phyloP scores from a whole-genome alignment of 768 basidiomycete species.

The Hysterangium stoloniferum region DNA sequence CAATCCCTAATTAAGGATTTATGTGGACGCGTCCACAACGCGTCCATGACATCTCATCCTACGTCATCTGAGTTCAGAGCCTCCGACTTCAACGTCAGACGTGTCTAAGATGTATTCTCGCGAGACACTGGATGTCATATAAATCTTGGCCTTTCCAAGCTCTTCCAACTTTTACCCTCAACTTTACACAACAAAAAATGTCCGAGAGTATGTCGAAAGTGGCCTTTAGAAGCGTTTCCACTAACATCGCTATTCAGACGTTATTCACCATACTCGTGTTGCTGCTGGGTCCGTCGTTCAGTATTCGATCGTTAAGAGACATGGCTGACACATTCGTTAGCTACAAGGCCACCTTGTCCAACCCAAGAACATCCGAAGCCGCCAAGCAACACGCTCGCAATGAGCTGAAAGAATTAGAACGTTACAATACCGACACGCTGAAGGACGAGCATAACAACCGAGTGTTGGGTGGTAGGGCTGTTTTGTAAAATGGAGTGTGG shows the following conservation, averaged over 20 bases:
- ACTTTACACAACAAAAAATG: too few relatives aligned
- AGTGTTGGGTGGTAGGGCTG: constrained; percentile 7
- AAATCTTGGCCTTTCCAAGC: too few relatives aligned
- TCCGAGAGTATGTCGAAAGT: too few relatives aligned
- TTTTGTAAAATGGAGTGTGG: not conserved
- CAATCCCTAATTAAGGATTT: too few relatives aligned
- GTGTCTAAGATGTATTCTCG: too few relatives aligned
- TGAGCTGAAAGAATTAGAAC: constrained; percentile 29
- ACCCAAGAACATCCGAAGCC: constrained; percentile 48
- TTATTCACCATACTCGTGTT: constrained; percentile 7
- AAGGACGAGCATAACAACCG: constrained; percentile 8
- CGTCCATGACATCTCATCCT: not conserved
- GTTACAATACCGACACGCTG: constrained; percentile 1
- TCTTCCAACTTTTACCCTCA: too few relatives aligned
- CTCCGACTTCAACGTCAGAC: too few relatives aligned
- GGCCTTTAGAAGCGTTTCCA: too few relatives aligned
- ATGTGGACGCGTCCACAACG: constrained; percentile 5
- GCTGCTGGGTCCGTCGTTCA: not conserved
- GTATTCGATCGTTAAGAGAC: not conserved
- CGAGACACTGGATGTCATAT: too few relatives aligned
- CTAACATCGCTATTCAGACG: too few relatives aligned
- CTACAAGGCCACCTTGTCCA: constrained; percentile 6
- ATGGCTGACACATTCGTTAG: not conserved
- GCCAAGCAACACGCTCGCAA: constrained; percentile 45
- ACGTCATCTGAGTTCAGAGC: not conserved